Evolutionary conservation across 2,329 filamentous ascomycete species (phyloP).

Genomic region (Fusarium napiforme): DNA sequence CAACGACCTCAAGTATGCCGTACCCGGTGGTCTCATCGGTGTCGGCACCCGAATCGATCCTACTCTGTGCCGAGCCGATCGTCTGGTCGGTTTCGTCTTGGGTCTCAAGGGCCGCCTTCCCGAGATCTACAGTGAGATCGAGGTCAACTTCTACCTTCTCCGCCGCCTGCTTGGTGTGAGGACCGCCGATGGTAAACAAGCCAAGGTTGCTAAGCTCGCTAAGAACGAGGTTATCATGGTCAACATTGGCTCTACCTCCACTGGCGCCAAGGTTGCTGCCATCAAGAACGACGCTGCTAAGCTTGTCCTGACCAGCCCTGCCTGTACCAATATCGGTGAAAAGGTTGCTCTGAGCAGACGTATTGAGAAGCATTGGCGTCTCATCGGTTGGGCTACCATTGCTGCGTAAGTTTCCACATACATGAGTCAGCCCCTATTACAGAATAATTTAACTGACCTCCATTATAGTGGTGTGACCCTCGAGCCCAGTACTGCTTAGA

Average conservation of each 20-base stretch:
- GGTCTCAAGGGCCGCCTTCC: conserved; percentile 93
- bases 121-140: conserved; percentile 97
- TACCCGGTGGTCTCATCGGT: conserved; percentile 97
- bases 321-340: conserved; percentile 96
- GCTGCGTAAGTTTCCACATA: conserved; percentile 66
- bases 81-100: conserved; percentile 96
- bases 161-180: conserved; percentile 94
- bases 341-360: conserved; percentile 96
- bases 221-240: conserved; percentile 99
- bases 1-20: conserved; percentile 98
- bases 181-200: conserved; percentile 98
- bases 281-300: conserved; percentile 99
- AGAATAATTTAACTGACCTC: conserved; percentile 21
- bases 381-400: conserved; percentile 91
- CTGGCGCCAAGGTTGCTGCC: conserved; percentile 94
- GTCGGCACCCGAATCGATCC: conserved; percentile 98
- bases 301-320: conserved; percentile 89
- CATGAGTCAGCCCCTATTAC: not conserved
- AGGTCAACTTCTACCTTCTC: conserved; percentile 99
- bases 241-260: conserved; percentile 97
- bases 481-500: conserved; percentile 61
- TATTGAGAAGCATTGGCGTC: conserved; percentile 99
- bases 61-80: conserved; percentile 97
- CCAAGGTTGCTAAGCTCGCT: conserved; percentile 96
- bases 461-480: conserved; percentile 63